These are phyloP conservation scores for Astrocystis sublimbata DNA, from an alignment of 495 filamentous ascomycete species.

Conservation along the genomic window DNA sequence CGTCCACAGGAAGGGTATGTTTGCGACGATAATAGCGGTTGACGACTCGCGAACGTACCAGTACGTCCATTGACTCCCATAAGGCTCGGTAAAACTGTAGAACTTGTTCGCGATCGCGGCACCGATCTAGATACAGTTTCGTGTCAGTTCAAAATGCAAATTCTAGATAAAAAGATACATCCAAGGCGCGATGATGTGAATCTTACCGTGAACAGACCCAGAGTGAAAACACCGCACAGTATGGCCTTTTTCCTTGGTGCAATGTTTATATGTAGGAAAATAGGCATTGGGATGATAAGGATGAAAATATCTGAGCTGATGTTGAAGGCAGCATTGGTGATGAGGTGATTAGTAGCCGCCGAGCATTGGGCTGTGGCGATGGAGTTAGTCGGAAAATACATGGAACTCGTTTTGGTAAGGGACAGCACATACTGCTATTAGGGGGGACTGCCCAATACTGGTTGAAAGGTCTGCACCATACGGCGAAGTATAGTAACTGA, in stretches of 20 bases:
- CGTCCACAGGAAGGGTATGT: slow-evolving; percentile 64
- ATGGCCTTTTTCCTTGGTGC: slow-evolving; percentile 53
- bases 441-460: slow-evolving; percentile 61
- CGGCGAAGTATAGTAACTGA: slow-evolving; percentile 58
- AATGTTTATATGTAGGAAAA: slow-evolving; percentile 57
- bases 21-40: slow-evolving; percentile 64
- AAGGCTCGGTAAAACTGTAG: slow-evolving; percentile 61
- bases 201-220: slow-evolving; percentile 61
- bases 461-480: slow-evolving; percentile 63
- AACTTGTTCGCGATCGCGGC: slow-evolving; percentile 65
- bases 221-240: slow-evolving; percentile 48
- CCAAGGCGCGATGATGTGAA: too few relatives aligned
- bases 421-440: slow-evolving; percentile 29
- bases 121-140: slow-evolving; percentile 43
- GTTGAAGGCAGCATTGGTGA: slow-evolving; percentile 67
- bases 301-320: slow-evolving; percentile 65
- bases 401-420: too few relatives aligned
- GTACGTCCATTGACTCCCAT: slow-evolving; percentile 59
- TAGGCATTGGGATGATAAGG: slow-evolving; percentile 60
- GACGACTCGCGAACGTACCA: slow-evolving; percentile 69
- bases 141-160: not conserved
- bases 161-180: not conserved
- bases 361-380: slow-evolving; percentile 26
- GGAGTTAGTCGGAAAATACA: slow-evolving; percentile 13
- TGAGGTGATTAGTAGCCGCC: slow-evolving; percentile 55